phyloP scores from a whole-genome alignment of 2,329 filamentous ascomycete genomes.

The Cylindrodendrum hubeiense region DNA sequence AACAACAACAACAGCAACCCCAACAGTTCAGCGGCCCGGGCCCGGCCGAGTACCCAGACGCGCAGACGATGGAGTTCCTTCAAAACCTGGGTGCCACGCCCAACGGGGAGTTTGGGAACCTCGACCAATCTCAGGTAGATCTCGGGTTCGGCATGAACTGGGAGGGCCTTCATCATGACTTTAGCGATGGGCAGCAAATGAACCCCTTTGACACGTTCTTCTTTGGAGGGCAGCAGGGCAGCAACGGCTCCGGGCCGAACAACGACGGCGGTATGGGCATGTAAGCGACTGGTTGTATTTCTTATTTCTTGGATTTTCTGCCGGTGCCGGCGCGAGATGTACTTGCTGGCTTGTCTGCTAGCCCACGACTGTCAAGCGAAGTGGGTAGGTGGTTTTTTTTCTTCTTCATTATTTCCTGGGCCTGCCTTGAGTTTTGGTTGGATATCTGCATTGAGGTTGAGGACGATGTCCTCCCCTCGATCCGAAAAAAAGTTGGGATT shows the following conservation, averaged over 20 bases:
- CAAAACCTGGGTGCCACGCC: constrained; percentile 56
- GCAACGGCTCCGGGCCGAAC: constrained; percentile 39
- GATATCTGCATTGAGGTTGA: neutral
- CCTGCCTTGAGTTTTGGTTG: neutral
- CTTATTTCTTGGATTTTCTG: constrained; percentile 23
- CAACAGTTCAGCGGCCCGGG: constrained; percentile 51
- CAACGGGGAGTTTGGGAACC: constrained; percentile 48
- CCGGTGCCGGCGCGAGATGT: constrained; percentile 32
- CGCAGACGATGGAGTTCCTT: constrained; percentile 67
- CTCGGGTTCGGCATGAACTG: constrained; percentile 76
- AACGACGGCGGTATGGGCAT: constrained; percentile 44
- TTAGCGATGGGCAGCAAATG: constrained; percentile 69
- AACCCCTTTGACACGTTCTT: constrained; percentile 81
- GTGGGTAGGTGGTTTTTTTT: constrained; percentile 31
- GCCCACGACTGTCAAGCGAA: constrained; percentile 26
- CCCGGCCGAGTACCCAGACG: constrained; percentile 58
- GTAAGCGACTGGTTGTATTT: constrained; percentile 27
- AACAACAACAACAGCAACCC: constrained; percentile 38
- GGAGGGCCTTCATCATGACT: constrained; percentile 73
- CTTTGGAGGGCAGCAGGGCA: constrained; percentile 68
- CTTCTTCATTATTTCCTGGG: constrained; percentile 19
- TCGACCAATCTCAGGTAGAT: constrained; percentile 67
- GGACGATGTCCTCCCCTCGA: neutral
- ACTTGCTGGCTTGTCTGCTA: constrained; percentile 28
- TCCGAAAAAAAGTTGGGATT: constrained; percentile 11